Percentiles rank a stretch among this genome's conserved stretches.
These are phyloP conservation scores for Chiua virens DNA, from an alignment of 768 basidiomycete genomes.

Conservation along the genomic window DNA sequence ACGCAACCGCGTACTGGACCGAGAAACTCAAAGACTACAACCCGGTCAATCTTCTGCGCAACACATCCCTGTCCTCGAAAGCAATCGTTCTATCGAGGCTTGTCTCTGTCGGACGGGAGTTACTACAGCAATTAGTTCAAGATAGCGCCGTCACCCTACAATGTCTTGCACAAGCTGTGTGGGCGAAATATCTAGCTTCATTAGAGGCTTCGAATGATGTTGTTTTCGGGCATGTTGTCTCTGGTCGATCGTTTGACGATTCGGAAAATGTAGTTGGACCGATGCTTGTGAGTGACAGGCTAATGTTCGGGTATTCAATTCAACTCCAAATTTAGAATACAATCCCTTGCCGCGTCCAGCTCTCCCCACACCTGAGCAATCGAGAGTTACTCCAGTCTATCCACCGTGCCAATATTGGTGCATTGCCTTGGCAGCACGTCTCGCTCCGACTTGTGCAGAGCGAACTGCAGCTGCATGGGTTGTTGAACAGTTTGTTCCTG, in stretches of 20 bases:
- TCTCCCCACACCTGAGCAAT: slow-evolving; percentile 27
- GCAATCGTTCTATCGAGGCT: slow-evolving; percentile 10
- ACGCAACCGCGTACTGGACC: slow-evolving; percentile 41
- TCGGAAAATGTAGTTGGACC: slow-evolving; percentile 48
- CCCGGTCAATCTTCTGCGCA: slow-evolving; percentile 20
- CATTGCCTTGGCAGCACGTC: slow-evolving; percentile 44
- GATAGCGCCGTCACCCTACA: slow-evolving; percentile 34
- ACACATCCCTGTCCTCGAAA: slow-evolving; percentile 7
- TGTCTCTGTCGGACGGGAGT: slow-evolving; percentile 9
- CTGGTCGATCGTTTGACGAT: slow-evolving; percentile 41
- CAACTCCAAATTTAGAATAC: slow-evolving; percentile 38
- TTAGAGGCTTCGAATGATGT: slow-evolving; percentile 31
- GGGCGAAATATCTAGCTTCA: slow-evolving; percentile 27
- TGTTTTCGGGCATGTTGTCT: slow-evolving; percentile 48
- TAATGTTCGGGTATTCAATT: neutral
- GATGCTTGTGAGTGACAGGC: slow-evolving; percentile 38
- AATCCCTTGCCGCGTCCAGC: slow-evolving; percentile 42
- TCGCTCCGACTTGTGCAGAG: slow-evolving; percentile 45
- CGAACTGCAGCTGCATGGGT: slow-evolving; percentile 24
- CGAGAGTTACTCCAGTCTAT: slow-evolving; percentile 36
- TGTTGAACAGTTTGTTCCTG: slow-evolving; percentile 47
- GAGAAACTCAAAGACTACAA: slow-evolving; percentile 25
- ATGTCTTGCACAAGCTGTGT: slow-evolving; percentile 36
- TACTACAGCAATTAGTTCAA: slow-evolving; percentile 14
- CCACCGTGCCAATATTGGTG: slow-evolving; percentile 39